phyloP scores from a whole-genome alignment of 1,139 yeast species.

The Pichia sp. region DNA sequence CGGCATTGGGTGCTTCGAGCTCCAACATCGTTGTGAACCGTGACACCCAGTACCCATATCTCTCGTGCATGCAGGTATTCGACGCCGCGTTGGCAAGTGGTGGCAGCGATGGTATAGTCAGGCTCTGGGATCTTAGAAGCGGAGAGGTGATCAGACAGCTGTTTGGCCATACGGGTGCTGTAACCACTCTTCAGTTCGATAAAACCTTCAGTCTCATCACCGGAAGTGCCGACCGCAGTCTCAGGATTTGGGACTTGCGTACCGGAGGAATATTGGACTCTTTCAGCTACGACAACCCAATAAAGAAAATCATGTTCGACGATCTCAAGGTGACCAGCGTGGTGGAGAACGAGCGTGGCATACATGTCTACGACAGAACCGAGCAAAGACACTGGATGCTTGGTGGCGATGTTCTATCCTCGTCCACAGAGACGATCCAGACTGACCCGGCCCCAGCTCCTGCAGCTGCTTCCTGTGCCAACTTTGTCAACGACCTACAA shows the following conservation, averaged over 20 bases:
- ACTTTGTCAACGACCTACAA: constrained; percentile 38
- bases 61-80: constrained; percentile 58
- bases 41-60: constrained; percentile 36
- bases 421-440: constrained; percentile 26
- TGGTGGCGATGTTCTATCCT: constrained; percentile 33
- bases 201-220: constrained; percentile 52
- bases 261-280: constrained; percentile 54
- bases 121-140: constrained; percentile 71
- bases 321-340: constrained; percentile 47
- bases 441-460: constrained; percentile 16
- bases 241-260: constrained; percentile 63
- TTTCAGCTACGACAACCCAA: constrained; percentile 48
- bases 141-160: constrained; percentile 65
- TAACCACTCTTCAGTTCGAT: constrained; percentile 67
- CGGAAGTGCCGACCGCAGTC: constrained; percentile 60
- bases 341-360: constrained; percentile 41
- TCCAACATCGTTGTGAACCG: not conserved
- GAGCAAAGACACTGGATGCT: constrained; percentile 49
- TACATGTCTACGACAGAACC: constrained; percentile 53
- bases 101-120: constrained; percentile 67
- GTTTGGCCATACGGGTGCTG: constrained; percentile 67
- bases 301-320: constrained; percentile 53
- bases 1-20: not conserved
- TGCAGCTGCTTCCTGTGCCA: constrained; percentile 24
- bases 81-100: constrained; percentile 76